Base-by-base conservation (phyloP, 2,329 filamentous ascomycete species). In the Colletotrichum plurivorum region DNA sequence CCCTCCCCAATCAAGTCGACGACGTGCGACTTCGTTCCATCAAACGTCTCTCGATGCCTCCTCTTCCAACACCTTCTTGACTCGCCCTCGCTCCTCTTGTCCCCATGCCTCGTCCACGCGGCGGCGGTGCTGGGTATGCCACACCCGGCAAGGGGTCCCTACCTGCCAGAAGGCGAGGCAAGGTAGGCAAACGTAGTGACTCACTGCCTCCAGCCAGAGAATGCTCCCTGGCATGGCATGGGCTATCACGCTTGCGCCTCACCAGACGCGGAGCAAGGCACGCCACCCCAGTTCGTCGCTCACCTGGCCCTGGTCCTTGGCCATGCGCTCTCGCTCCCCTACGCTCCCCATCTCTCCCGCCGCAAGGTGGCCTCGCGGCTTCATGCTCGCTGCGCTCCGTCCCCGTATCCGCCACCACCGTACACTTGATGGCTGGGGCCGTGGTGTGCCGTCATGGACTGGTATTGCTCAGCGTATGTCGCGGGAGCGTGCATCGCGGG, bases 361-460 rank as follows among this genome's bases (percentile, higher is more conserved):
- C 53, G 43, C 10, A 22, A 9, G 45, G 45, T 46, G 22, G 55
- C 61, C 48, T 51, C 63, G 12, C 64, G 57, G 43, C 48, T 79
- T 79, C 67, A 85, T 71, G 81, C 81, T 67, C 84, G 80, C 59
- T 83, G 78, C 18, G 78, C 77, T 52, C 79, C 79, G 63, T 84
- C 82, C 58, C 78, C 79, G 69, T 86, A 85, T n/a, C 77, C 77
- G 53, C 77, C 75, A 20, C 79, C 72, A 61, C 78, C 79, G 71
- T 86, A 86, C 55, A 86, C 83, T 73, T 81, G 79, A n/a, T 76
- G 75, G 66, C 52, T 67, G 5, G 71, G 74, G 18, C 64, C 63
- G 45, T 80, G 77, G 57, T 83, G 83, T 39, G 80, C 71, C 39
- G 77, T 74, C 60, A 84, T 72, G 69, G 78, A 78, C 15, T 82